phyloP scores from a whole-genome alignment of 495 filamentous ascomycete species.

The Massariosphaeria phaeospora region DNA sequence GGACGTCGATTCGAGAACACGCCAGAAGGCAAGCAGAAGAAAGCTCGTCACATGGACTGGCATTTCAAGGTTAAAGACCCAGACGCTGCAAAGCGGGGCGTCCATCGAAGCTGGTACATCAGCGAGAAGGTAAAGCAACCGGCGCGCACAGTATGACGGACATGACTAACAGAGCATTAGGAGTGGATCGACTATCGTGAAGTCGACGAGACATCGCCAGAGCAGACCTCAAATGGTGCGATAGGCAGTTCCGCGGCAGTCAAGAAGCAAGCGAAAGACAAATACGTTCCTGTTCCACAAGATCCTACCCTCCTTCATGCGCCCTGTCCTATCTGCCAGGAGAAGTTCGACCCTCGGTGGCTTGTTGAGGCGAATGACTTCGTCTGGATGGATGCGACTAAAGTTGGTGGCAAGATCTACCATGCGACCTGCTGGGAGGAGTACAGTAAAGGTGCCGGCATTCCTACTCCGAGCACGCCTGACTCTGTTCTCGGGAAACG shows the following conservation, averaged over 20 bases:
- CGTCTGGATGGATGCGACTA: constrained; percentile 90
- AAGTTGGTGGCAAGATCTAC: constrained; percentile 70
- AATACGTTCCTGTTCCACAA: constrained; percentile 78
- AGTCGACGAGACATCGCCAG: constrained; percentile 57
- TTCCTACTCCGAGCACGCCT: constrained; percentile 31
- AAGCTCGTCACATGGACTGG: constrained; percentile 95
- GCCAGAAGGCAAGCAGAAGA: constrained; percentile 72
- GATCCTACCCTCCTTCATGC: constrained; percentile 64
- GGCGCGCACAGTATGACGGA: background rate
- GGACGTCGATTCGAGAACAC: constrained; percentile 76
- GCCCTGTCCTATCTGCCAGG: constrained; percentile 89
- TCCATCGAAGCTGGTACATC: constrained; percentile 89
- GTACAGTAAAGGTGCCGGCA: constrained; percentile 57
- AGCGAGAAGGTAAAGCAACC: constrained; percentile 70
- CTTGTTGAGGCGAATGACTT: constrained; percentile 89
- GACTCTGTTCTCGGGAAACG: constrained; percentile 40
- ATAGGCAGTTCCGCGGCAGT: constrained; percentile 35
- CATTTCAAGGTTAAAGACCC: constrained; percentile 90
- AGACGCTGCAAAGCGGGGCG: constrained; percentile 73
- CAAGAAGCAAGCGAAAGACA: constrained; percentile 58
- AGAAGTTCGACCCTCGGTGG: constrained; percentile 83
- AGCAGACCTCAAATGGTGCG: constrained; percentile 42
- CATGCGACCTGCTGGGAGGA: constrained; percentile 88
- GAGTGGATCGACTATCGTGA: constrained; percentile 88
- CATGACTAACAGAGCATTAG: constrained; percentile 38